A percentile compares a stretch with the other conserved stretches of the same genome.
Evolutionary conservation across 1,284 basidiomycete species (phyloP).

Genomic region (Cystobasidium slooffiae): DNA sequence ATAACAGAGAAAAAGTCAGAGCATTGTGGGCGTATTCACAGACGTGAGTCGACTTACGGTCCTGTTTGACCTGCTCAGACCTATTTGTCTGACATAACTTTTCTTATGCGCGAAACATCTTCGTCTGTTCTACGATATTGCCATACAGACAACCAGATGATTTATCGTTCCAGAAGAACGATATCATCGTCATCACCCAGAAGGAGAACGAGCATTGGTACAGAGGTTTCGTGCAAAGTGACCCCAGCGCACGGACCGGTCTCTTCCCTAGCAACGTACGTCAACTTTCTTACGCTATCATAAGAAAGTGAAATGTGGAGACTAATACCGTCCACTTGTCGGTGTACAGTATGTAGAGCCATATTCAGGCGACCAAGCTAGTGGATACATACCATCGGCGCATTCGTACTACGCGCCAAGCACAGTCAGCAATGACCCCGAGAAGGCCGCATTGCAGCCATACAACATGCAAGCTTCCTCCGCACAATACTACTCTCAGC

Average conservation of each 20-base stretch:
- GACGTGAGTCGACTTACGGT: not conserved
- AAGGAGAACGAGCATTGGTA: conserved; percentile 42
- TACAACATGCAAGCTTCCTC: conserved; percentile 22
- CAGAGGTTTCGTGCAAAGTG: conserved; percentile 24
- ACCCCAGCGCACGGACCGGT: conserved; percentile 18
- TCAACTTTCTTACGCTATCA: not conserved
- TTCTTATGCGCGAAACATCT: not conserved
- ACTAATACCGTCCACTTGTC: no score
- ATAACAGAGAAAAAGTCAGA: conserved; percentile 18
- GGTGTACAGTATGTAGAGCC: not conserved
- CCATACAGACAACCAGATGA: conserved; percentile 36
- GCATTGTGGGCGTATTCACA: conserved; percentile 29
- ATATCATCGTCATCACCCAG: conserved; percentile 18
- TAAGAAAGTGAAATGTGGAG: not conserved
- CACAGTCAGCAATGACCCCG: not conserved
- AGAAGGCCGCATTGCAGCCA: conserved; percentile 27
- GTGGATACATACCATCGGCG: conserved; percentile 4
- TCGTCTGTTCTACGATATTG: not conserved
- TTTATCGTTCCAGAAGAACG: conserved; percentile 32
- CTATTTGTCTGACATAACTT: conserved; percentile 1
- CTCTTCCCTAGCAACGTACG: conserved; percentile 39
- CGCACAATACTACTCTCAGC: conserved; percentile 6
- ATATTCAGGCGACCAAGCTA: conserved; percentile 4
- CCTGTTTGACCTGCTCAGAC: not conserved
- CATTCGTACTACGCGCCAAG: conserved; percentile 23